Percentiles rank a stretch among this genome's conserved stretches.
Conservation (phyloP, 441 rosid species). For the Kokia cookei region DNA sequence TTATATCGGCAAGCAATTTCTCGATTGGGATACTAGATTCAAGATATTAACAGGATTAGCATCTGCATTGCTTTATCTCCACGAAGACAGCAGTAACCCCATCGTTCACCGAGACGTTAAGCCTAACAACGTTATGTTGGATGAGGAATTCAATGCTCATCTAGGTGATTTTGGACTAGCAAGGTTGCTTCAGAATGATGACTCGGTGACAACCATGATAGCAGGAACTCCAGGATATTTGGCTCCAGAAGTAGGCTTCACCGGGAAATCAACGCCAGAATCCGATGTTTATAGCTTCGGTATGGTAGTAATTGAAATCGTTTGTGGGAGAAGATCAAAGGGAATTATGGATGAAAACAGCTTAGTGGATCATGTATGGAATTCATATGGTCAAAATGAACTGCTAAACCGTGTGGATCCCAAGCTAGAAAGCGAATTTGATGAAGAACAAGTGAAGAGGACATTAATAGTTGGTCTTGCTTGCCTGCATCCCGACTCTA, state of each 20-base stretch:
- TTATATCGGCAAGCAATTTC: conserved; percentile 20
- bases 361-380: conserved; percentile 32
- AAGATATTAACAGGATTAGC: conserved; percentile 32
- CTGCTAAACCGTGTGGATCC: conserved; percentile 21
- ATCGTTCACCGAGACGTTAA: conserved; percentile 32
- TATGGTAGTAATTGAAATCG: conserved; percentile 30
- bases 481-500: conserved; percentile 22
- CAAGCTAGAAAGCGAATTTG: conserved; percentile 9
- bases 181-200: conserved; percentile 20
- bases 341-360: conserved; percentile 24
- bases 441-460: conserved; percentile 27
- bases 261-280: conserved; percentile 26
- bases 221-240: conserved; percentile 36
- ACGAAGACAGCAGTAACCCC: conserved; percentile 29
- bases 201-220: conserved; percentile 24
- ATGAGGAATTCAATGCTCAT: conserved; percentile 23
- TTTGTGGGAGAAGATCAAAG: conserved; percentile 24
- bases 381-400: conserved; percentile 8
- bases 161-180: conserved; percentile 34
- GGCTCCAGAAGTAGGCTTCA: conserved; percentile 26
- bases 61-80: conserved; percentile 36
- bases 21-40: conserved; percentile 20
- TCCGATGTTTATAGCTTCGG: conserved; percentile 32
- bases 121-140: conserved; percentile 30
- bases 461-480: conserved; percentile 27